Evolutionary conservation across 1,284 basidiomycete species (phyloP).

Genomic region (Meira miltonrushii): DNA sequence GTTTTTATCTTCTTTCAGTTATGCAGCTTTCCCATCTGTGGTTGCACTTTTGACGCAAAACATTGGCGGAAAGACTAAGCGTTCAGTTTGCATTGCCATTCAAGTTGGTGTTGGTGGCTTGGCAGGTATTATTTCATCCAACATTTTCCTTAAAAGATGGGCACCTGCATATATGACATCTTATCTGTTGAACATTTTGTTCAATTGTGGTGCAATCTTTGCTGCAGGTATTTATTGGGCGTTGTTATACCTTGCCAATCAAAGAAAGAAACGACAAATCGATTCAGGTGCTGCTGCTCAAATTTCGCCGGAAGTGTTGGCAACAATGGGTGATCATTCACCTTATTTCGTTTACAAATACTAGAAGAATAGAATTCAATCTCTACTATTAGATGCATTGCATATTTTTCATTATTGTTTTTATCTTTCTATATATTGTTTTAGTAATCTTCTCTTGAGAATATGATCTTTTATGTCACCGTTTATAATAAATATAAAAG

Average conservation of each 20-base stretch:
- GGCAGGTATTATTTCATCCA: slow-evolving; percentile 32
- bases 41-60: slow-evolving; percentile 35
- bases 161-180: background rate
- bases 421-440: too few species aligned
- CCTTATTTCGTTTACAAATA: slow-evolving; percentile 41
- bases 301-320: slow-evolving; percentile 23
- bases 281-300: slow-evolving; percentile 33
- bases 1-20: slow-evolving; percentile 38
- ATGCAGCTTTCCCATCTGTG: slow-evolving; percentile 31
- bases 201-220: background rate
- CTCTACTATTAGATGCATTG: too few species aligned
- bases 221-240: background rate
- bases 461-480: too few species aligned
- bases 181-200: background rate
- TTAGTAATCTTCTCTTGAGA: too few species aligned
- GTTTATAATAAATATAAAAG: too few species aligned
- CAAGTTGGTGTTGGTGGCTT: slow-evolving; percentile 37
- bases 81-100: slow-evolving; percentile 33
- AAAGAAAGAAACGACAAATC: background rate
- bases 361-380: too few species aligned
- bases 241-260: background rate
- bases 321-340: slow-evolving; percentile 35
- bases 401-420: too few species aligned
- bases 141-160: slow-evolving; percentile 25
- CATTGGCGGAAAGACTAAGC: slow-evolving; percentile 35